phyloP scores from a whole-genome alignment of 805 yeast genomes.

The Cyberlindnera americana region DNA sequence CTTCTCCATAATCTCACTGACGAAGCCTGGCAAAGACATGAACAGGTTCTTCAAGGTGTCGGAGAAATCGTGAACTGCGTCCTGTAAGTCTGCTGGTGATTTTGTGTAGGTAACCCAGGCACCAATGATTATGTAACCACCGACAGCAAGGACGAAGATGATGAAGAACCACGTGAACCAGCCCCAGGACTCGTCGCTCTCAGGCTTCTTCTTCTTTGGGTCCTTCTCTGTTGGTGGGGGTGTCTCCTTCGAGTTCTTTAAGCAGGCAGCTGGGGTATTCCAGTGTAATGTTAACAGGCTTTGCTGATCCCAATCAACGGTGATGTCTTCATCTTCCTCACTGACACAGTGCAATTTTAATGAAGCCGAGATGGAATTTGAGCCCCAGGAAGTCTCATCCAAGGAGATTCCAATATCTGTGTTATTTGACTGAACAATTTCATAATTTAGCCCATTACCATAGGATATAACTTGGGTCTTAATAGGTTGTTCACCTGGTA shows the following conservation, averaged over 20 bases:
- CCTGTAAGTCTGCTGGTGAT: constrained; percentile 64
- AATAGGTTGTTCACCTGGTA: constrained; percentile 46
- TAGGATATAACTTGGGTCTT: constrained; percentile 63
- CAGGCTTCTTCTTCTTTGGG: constrained; percentile 12
- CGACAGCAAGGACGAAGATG: constrained; percentile 61
- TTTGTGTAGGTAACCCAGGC: constrained; percentile 75
- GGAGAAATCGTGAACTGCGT: constrained; percentile 66
- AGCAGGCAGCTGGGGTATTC: constrained; percentile 40
- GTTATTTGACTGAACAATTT: constrained; percentile 27
- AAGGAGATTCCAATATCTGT: constrained; percentile 38
- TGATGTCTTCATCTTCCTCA: constrained; percentile 30
- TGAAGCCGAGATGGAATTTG: constrained; percentile 42
- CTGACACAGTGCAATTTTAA: constrained; percentile 46
- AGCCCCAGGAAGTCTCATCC: constrained; percentile 70
- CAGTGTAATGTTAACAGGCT: constrained; percentile 32
- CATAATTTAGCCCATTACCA: constrained; percentile 38
- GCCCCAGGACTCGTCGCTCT: constrained; percentile 54
- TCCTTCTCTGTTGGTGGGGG: constrained; percentile 30
- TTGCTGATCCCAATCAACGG: constrained; percentile 24
- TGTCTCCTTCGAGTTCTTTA: constrained; percentile 29
- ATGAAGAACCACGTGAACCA: constrained; percentile 82
- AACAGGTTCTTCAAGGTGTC: constrained; percentile 61
- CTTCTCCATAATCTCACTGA: constrained; percentile 63
- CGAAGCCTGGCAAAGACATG: constrained; percentile 59
- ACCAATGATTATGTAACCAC: constrained; percentile 67